Evolutionary conservation across 768 basidiomycete species (phyloP), one percentile per base, ranked within the genome.

Genomic region (Lactifluus echinatus): DNA sequence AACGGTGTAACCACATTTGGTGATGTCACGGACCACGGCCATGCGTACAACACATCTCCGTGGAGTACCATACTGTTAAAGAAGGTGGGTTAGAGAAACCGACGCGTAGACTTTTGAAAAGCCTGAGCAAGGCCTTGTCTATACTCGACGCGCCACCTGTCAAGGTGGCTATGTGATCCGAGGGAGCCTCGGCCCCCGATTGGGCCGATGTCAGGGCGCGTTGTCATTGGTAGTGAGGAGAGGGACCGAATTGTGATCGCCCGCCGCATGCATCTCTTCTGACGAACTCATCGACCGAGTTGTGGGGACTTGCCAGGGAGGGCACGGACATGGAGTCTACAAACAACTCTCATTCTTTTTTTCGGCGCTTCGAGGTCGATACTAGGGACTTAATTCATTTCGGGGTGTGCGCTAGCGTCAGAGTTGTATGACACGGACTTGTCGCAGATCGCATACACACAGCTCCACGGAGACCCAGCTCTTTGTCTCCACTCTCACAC

Each of bases 311-410:
- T 29, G n/a, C n/a, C 37, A 40, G 28, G 17, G 50, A 40, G 37
- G 11, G 26, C 19, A 45, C 66, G 63, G 53, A 76, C 75, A 60
- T 75, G 77, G 62, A 72, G 70, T 8, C 74, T 76, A 55, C 78
- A 77, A 4, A 8, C 4, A 21, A 10, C 5, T 10, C 31, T 31
- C n/a, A 40, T 40, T 7, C 39, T 64, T 67, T 71, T 54, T 76
- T 74, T 75, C 77, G 79, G 14, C 76, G 63, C 55, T 69, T 79
- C 78, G 3, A 78, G 66, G 47, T 75, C 69, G 54, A 73, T 75
- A 62, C 71, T 68, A 19, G 42, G 77, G 78, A 0, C 77, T 77
- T 24, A 76, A 56, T 43, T 70, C 59, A 37, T 66, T 65, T 44
- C 69, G 68, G 28, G 74, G 65, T n/a, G n/a, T n/a, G n/a, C n/a